Percentiles rank a stretch among this genome's conserved stretches.
phyloP scores from a whole-genome alignment of 169 alveolate species.

The Plasmodium adleri region DNA sequence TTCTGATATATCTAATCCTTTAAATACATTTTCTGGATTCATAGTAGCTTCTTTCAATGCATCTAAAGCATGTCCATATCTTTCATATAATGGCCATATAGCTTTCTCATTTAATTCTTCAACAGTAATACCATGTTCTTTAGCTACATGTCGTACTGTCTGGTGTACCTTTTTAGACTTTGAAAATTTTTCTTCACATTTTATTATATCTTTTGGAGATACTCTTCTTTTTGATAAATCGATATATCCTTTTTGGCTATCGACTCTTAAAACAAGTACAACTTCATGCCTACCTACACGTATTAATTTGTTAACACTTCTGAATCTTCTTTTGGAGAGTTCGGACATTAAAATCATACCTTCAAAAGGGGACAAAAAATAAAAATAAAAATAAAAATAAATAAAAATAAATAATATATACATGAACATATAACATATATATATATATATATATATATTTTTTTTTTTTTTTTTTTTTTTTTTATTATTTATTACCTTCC shows the following conservation, averaged over 20 bases:
- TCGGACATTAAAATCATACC: slow-evolving; percentile 95
- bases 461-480: background rate
- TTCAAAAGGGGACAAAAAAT: slow-evolving; percentile 4
- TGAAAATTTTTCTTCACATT: slow-evolving; percentile 92
- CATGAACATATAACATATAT: slow-evolving; percentile 1
- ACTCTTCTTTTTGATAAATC: slow-evolving; percentile 97
- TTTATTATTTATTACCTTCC: slow-evolving; percentile 87
- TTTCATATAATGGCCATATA: slow-evolving; percentile 97
- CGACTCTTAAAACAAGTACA: slow-evolving; percentile 96
- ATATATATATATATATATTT: background rate
- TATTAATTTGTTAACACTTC: slow-evolving; percentile 90
- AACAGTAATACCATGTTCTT: slow-evolving; percentile 90
- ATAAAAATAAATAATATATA: background rate
- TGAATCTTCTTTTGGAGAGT: slow-evolving; percentile 95
- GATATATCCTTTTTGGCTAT: slow-evolving; percentile 96
- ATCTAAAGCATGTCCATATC: slow-evolving; percentile 95
- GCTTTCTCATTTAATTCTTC: slow-evolving; percentile 92
- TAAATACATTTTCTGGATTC: slow-evolving; percentile 92
- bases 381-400: background rate
- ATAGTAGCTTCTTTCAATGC: slow-evolving; percentile 95
- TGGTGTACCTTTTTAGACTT: slow-evolving; percentile 96
- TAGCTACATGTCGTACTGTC: slow-evolving; percentile 95
- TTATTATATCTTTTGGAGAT: slow-evolving; percentile 94
- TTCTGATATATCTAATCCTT: slow-evolving; percentile 90
- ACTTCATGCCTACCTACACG: slow-evolving; percentile 94